Evolutionary conservation across 108 stramenopile species (phyloP).

Genomic region (Discostella stelligeroides): DNA sequence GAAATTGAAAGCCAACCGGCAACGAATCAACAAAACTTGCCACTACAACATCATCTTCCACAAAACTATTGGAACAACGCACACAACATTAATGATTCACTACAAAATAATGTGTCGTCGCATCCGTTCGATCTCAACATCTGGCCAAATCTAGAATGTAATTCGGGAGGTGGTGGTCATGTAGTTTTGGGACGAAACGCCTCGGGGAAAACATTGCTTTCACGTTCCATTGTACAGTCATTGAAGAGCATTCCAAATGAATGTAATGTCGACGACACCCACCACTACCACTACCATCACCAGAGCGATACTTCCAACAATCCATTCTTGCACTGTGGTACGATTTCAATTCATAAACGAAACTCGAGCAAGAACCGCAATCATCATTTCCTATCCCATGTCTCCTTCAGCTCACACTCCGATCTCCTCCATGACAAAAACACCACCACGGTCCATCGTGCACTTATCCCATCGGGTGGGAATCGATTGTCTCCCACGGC

Average conservation of each 20-base stretch:
- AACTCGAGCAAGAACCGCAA: constrained; percentile 4
- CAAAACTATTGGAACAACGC: neutral
- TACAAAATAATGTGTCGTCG: no score
- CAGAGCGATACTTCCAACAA: constrained; percentile 1
- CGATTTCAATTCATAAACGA: constrained; percentile 12
- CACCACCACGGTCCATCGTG: constrained; percentile 49
- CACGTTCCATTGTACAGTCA: neutral
- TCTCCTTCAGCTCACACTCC: constrained; percentile 79
- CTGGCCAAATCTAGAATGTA: constrained; percentile 32
- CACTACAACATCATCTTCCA: neutral
- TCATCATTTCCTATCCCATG: constrained; percentile 44
- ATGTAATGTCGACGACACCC: neutral
- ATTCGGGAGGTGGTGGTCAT: constrained; percentile 55
- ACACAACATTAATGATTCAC: neutral
- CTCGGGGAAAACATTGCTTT: constrained; percentile 54
- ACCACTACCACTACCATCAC: neutral
- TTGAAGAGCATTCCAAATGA: neutral
- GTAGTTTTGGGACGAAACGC: constrained; percentile 61
- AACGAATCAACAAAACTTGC: neutral
- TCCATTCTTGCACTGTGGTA: constrained; percentile 27
- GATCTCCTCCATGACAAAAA: constrained; percentile 39
- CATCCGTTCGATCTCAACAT: constrained; percentile 24
- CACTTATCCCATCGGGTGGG: constrained; percentile 43
- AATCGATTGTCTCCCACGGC: constrained; percentile 68
- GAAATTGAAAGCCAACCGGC: neutral